Evolutionary conservation across 805 yeast species (phyloP), one percentile per base, ranked within the genome.

Genomic region (Spathaspora gorwiae): DNA sequence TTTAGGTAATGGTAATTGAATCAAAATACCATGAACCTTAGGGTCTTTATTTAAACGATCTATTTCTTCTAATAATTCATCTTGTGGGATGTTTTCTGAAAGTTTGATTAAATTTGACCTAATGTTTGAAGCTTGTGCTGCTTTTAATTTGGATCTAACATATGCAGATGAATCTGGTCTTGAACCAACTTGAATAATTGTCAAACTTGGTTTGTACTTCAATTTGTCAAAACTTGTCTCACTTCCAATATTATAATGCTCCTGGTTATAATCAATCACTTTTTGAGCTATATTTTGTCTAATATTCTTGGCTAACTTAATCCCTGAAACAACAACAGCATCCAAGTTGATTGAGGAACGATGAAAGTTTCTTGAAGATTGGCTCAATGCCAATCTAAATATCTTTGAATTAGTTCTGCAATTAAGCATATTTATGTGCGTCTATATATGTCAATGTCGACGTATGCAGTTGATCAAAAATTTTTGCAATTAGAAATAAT

Each of bases 141-240:
- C 95, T 70, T 87, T 90, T 53, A 87, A 74, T 68, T 92, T 92
- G 84, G 90, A 87, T 51, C 84, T 80, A 44, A 92, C 97, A 67
- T 92, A 92, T 9, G 96, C 87, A 11, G 87, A 78, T 2, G 96
- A 87, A 62, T 92, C 99, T 29, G 92, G 92, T 50, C 97, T 77
- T 42, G 73, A 75, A 37, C 98, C 97, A 31, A 92, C 95, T 68
- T 92, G 98, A 48, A 92, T 73, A 54, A 92, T 90, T 35, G 87
- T 83, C 56, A 92, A 73, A 44, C 77, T 75, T 7, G 98, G 97
- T 49, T 75, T 70, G 69, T 88, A 88, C 45, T 59, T 63, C 46
- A 71, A 60, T 38, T 51, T 54, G 36, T 61, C 67, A 39, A 65
- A 65, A 12, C 51, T 49, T 10, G 54, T 55, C 24, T 48, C 47